These are phyloP conservation scores for Parmelia sp. DNA, from an alignment of 495 filamentous ascomycete species.

Conservation along the genomic window DNA sequence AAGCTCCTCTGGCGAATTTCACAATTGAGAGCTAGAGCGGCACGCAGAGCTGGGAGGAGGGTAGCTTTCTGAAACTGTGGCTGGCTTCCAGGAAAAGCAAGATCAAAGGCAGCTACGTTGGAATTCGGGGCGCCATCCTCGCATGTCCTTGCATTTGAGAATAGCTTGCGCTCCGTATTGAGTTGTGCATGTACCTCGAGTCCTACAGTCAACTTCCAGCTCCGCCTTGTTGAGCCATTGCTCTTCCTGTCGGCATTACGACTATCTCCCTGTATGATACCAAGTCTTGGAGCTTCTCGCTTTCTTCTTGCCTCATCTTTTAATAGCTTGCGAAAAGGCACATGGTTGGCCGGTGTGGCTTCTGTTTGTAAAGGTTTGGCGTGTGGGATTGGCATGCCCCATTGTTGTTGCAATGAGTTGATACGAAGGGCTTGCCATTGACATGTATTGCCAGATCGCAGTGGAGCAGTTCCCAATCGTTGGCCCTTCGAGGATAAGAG, in stretches of 20 bases:
- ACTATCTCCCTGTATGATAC: neutral
- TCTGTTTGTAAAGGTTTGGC: conserved; percentile 8
- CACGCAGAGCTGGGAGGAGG: conserved; percentile 80
- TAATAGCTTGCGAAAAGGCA: conserved; percentile 66
- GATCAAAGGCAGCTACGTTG: conserved; percentile 81
- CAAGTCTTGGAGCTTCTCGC: conserved; percentile 19
- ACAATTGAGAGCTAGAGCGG: conserved; percentile 79
- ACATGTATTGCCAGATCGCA: neutral
- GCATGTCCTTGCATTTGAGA: conserved; percentile 71
- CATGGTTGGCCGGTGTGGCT: conserved; percentile 2
- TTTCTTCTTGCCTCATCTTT: conserved; percentile 61
- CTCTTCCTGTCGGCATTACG: conserved; percentile 36
- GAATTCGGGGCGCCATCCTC: conserved; percentile 68
- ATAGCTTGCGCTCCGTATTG: conserved; percentile 78
- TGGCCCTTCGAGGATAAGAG: neutral
- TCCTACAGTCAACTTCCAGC: conserved; percentile 88
- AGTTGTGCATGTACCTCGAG: conserved; percentile 97
- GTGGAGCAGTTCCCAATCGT: neutral
- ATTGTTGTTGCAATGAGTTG: conserved; percentile 3
- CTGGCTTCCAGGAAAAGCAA: conserved; percentile 82
- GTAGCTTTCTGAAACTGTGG: conserved; percentile 79
- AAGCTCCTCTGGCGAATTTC: conserved; percentile 63
- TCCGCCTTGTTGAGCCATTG: conserved; percentile 35
- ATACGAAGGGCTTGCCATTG: conserved; percentile 8
- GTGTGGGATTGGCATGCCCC: conserved; percentile 3